Evolutionary conservation across 148 eudicot species (phyloP).

Genomic region (Selenicereus undatus): DNA sequence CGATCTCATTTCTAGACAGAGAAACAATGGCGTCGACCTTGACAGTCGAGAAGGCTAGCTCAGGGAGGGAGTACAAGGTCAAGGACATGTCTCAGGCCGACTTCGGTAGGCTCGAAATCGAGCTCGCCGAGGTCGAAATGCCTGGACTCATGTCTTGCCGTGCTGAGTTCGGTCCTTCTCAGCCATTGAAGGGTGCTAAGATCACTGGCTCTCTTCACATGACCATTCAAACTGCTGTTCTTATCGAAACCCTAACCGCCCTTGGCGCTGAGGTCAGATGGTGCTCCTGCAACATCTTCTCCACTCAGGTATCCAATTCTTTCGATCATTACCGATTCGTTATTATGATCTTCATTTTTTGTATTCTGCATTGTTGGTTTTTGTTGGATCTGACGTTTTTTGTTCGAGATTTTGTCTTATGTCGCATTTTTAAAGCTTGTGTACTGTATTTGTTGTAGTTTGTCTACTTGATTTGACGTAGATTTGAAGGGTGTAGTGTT

Average conservation of each 20-base stretch:
- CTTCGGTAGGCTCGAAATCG: slow-evolving; percentile 93
- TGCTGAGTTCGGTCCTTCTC: slow-evolving; percentile 76
- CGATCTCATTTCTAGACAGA: background rate
- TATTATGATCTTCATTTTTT: background rate
- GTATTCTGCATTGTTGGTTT: background rate
- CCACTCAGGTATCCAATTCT: slow-evolving; percentile 48
- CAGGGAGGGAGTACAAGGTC: slow-evolving; percentile 93
- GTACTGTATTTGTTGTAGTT: background rate
- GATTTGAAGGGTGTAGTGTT: background rate
- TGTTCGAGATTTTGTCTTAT: background rate
- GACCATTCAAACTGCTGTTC: slow-evolving; percentile 95
- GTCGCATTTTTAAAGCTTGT: background rate
- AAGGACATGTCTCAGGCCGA: slow-evolving; percentile 98
- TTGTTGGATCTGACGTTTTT: background rate
- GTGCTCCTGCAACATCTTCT: slow-evolving; percentile 99
- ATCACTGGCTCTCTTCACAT: slow-evolving; percentile 93
- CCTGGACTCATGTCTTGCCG: slow-evolving; percentile 90
- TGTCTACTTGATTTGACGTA: background rate
- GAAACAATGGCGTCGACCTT: slow-evolving; percentile 45
- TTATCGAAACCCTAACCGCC: slow-evolving; percentile 90
- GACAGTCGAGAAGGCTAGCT: slow-evolving; percentile 70
- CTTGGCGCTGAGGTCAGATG: slow-evolving; percentile 95
- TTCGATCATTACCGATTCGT: background rate
- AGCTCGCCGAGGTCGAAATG: slow-evolving; percentile 96
- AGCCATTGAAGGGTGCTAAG: slow-evolving; percentile 82